phyloP scores from a whole-genome alignment of 1,139 yeast genomes.

The Geotrichum phurueaensis region DNA sequence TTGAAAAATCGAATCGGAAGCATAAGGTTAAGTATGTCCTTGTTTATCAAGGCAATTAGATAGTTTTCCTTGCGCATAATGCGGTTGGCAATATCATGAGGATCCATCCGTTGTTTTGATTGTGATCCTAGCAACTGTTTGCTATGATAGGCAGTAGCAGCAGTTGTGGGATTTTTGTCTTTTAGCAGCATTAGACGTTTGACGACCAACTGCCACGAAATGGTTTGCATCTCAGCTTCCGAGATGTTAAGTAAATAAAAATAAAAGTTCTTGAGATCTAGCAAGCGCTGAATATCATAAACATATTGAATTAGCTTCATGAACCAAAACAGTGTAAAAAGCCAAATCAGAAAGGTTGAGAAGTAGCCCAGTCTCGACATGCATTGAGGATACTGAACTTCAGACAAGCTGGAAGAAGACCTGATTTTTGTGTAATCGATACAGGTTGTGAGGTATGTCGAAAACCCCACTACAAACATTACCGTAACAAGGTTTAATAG shows the following conservation, averaged over 20 bases:
- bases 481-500: conserved; percentile 62
- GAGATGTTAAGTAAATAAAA: conserved; percentile 59
- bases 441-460: conserved; percentile 79
- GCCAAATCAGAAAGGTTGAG: conserved; percentile 54
- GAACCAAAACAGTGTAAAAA: conserved; percentile 53
- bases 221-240: conserved; percentile 83
- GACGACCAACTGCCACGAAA: conserved; percentile 89
- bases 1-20: conserved; percentile 34
- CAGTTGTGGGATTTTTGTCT: conserved; percentile 72
- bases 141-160: conserved; percentile 34
- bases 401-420: conserved; percentile 37
- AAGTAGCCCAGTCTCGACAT: conserved; percentile 45
- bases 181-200: conserved; percentile 65
- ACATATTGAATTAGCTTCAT: conserved; percentile 55
- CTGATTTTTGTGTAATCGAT: conserved; percentile 55
- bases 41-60: conserved; percentile 81
- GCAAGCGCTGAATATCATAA: conserved; percentile 44
- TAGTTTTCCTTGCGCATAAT: conserved; percentile 94
- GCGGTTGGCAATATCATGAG: conserved; percentile 91
- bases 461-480: conserved; percentile 67
- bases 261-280: conserved; percentile 62
- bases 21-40: conserved; percentile 62
- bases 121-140: conserved; percentile 48
- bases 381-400: conserved; percentile 59
- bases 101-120: conserved; percentile 71